These are phyloP conservation scores for Gossypium raimondii DNA, from an alignment of 345 rosid genomes.

Conservation along the genomic window DNA sequence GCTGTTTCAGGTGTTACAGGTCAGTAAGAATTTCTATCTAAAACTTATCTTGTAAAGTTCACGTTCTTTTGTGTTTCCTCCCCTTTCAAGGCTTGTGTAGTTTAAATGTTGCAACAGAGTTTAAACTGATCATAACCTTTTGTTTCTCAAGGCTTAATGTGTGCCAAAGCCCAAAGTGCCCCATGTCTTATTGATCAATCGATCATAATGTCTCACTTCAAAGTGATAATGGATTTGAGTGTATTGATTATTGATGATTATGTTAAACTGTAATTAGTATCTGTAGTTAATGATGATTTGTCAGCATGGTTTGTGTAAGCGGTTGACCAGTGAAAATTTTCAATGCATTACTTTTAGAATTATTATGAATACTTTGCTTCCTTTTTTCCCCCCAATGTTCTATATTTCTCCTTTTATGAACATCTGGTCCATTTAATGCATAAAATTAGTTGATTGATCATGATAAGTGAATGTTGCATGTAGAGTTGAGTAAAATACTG, in stretches of 20 bases:
- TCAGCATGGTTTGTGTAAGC: background rate
- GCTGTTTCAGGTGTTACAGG: slow-evolving; percentile 95
- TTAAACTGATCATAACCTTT: slow-evolving; percentile 3
- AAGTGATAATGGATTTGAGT: slow-evolving; percentile 1
- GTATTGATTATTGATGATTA: background rate
- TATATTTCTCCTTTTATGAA: background rate
- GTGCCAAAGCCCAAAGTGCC: slow-evolving; percentile 1
- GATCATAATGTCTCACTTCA: slow-evolving; percentile 1
- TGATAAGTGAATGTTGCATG: slow-evolving; percentile 15
- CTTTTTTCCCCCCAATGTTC: background rate
- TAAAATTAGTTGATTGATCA: slow-evolving; percentile 1
- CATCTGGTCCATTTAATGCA: background rate
- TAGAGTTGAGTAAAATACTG: slow-evolving; percentile 15
- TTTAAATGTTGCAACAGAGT: background rate
- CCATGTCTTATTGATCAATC: background rate
- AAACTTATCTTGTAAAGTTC: background rate
- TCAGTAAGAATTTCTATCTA: slow-evolving; percentile 16
- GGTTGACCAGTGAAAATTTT: background rate
- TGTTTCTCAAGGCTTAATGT: background rate
- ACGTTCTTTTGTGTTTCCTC: background rate
- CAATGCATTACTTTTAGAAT: background rate
- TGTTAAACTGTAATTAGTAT: background rate
- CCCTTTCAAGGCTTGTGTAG: background rate
- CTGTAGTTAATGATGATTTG: background rate
- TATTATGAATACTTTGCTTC: background rate